phyloP scores from a whole-genome alignment of 2,329 filamentous ascomycete species.

The Clonostachys sp. region DNA sequence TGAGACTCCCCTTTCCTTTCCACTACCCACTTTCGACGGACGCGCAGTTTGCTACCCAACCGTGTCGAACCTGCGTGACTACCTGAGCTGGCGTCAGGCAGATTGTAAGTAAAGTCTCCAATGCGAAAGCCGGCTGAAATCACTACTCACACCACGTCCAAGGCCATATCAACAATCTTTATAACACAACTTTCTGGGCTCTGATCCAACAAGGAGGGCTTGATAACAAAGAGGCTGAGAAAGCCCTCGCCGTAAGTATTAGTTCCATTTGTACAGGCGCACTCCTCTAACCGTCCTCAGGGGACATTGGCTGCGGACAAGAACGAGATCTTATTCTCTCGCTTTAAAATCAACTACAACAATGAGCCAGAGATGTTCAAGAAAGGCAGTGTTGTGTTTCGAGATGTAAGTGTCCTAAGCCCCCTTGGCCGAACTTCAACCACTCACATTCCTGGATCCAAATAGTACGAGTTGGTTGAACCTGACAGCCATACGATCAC shows the following conservation, averaged over 20 bases:
- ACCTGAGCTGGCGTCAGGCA: constrained; percentile 94
- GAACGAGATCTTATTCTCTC: constrained; percentile 89
- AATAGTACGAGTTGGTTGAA: constrained; percentile 67
- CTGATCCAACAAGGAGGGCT: constrained; percentile 76
- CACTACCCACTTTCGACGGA: constrained; percentile 88
- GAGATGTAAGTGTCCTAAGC: constrained; percentile 54
- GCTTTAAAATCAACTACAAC: constrained; percentile 95
- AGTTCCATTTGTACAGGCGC: background rate
- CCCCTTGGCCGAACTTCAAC: constrained; percentile 11
- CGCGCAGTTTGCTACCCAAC: constrained; percentile 87
- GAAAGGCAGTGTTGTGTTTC: constrained; percentile 87
- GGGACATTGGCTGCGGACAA: constrained; percentile 85
- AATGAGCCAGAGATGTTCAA: constrained; percentile 89
- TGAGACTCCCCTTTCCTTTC: constrained; percentile 62
- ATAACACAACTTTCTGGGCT: constrained; percentile 95
- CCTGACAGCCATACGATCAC: constrained; percentile 41
- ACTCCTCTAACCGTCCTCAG: constrained; percentile 29
- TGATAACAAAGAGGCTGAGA: constrained; percentile 74
- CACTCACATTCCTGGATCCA: background rate
- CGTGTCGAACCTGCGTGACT: constrained; percentile 79
- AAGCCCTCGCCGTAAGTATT: constrained; percentile 63
- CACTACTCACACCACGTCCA: background rate
- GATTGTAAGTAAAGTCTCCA: constrained; percentile 62
- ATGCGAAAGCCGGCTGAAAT: too few relatives aligned
- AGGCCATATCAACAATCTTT: constrained; percentile 98